Percentiles rank a stretch among this genome's conserved stretches.
Conservation (phyloP, 148 eudicot genomes). For the Polygonum maritimum region DNA sequence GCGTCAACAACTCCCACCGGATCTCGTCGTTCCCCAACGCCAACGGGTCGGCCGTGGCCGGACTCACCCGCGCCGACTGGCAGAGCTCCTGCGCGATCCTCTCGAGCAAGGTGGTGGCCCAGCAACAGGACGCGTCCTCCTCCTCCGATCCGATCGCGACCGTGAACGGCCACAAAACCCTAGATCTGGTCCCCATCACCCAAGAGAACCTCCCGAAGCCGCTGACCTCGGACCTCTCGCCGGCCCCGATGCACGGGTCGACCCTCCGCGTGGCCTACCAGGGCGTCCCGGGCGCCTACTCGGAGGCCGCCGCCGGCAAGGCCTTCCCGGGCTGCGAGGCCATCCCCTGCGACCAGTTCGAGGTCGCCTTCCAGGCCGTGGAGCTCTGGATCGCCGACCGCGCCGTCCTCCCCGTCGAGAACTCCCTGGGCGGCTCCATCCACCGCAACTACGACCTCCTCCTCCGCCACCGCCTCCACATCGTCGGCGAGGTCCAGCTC, state of each 20-base stretch:
- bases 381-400: constrained; percentile 82
- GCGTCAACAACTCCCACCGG: background rate
- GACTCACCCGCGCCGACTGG: constrained; percentile 58
- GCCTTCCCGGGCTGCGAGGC: constrained; percentile 81
- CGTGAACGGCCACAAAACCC: constrained; percentile 47
- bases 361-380: constrained; percentile 85
- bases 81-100: constrained; percentile 76
- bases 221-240: constrained; percentile 50
- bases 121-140: constrained; percentile 15
- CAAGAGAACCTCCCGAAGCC: constrained; percentile 46
- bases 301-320: constrained; percentile 81
- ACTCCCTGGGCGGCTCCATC: constrained; percentile 60
- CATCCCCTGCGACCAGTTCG: constrained; percentile 88
- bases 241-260: constrained; percentile 80
- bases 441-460: constrained; percentile 67
- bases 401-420: constrained; percentile 60
- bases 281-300: constrained; percentile 93
- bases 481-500: constrained; percentile 82
- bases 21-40: constrained; percentile 15
- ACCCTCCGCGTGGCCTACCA: constrained; percentile 77
- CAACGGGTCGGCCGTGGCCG: constrained; percentile 20
- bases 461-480: constrained; percentile 59
- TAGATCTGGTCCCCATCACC: constrained; percentile 49
- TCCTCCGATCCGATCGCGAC: constrained; percentile 22
- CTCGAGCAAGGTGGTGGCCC: constrained; percentile 44